phyloP scores from a whole-genome alignment of 257 asterid genomes.

The Verbascum thapsus region DNA sequence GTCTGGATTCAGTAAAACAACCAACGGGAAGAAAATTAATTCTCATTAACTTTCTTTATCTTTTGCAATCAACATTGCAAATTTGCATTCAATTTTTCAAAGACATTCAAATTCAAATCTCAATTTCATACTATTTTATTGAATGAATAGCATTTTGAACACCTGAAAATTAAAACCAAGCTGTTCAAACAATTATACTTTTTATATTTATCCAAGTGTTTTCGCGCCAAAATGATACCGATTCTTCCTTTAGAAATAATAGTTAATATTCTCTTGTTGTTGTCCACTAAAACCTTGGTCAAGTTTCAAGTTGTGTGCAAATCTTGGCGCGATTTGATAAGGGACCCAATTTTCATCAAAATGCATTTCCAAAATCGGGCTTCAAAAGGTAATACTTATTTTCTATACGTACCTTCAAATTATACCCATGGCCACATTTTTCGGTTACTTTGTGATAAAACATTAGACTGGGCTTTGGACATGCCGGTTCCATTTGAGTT shows the following conservation, averaged over 20 bases:
- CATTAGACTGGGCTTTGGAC: not conserved
- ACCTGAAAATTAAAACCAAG: no score
- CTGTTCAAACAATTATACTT: no score
- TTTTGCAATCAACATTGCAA: no score
- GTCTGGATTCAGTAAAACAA: no score
- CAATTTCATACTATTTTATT: no score
- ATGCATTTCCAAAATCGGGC: not conserved
- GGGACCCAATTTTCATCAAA: constrained; percentile 5
- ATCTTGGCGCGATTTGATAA: constrained; percentile 15
- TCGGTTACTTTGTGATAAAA: not conserved
- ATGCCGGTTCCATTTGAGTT: not conserved
- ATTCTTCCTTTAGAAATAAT: constrained; percentile 20
- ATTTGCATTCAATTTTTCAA: no score
- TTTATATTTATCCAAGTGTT: no score
- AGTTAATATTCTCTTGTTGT: not conserved
- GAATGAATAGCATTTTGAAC: no score
- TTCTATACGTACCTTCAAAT: not conserved
- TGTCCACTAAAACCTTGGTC: constrained; percentile 20
- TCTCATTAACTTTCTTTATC: no score
- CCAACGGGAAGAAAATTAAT: no score
- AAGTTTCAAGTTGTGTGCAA: constrained; percentile 1
- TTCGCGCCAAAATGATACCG: not conserved
- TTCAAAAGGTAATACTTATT: constrained; percentile 15
- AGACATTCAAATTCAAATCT: no score
- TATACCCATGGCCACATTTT: not conserved